Evolutionary conservation across 192 early-diverging fungal species (phyloP), one percentile per base, ranked within the genome.

Genomic region (Chytriomyces hyalinus): DNA sequence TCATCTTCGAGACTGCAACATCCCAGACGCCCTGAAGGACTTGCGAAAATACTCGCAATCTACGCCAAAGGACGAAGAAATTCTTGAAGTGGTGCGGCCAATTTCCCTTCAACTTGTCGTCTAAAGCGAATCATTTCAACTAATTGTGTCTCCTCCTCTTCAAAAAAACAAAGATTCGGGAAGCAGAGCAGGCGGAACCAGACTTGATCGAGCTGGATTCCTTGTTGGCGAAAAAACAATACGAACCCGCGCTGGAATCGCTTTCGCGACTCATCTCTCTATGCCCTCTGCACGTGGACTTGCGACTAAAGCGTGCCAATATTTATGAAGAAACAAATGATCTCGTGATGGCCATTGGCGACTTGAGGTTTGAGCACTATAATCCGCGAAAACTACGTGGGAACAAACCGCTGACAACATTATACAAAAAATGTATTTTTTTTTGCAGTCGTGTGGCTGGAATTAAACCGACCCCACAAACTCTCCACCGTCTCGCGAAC

Each of bases 291-390:
- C 22, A 71, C 6, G 65, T 83, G 24, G 82, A 87, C 28, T 79
- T 93, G 51, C 83, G 93, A 45, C 51, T 87, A 79, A 80, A 89
- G 8, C 84, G 95, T 36, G 94, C 92, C 44, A 81, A 94, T 61
- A 94, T 92, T 75, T 90, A 95, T 70, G 72, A 94, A 13, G 83
- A 84, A 5, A 82, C 84, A 26, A 91, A 91, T 48, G 93, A 95
- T 70, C 82, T 92, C n/a, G 94, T 94, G 74, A 93, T 93, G 80
- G 95, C 95, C 2, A 90, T 90, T 67, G 90, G 92, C 13, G 96
- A 98, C 81, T 84, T 91, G 20, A 84, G 88, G 86, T 84, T 78
- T 62, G 28, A 26, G 2, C 2, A 13, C n/a, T 49, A 26, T 0
- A 45, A 28, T 17, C 10, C n/a, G 62, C n/a, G 62, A 11, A 28